These are phyloP conservation scores for Blumeria graminis DNA, from an alignment of 2,329 filamentous ascomycete genomes.

Conservation along the genomic window DNA sequence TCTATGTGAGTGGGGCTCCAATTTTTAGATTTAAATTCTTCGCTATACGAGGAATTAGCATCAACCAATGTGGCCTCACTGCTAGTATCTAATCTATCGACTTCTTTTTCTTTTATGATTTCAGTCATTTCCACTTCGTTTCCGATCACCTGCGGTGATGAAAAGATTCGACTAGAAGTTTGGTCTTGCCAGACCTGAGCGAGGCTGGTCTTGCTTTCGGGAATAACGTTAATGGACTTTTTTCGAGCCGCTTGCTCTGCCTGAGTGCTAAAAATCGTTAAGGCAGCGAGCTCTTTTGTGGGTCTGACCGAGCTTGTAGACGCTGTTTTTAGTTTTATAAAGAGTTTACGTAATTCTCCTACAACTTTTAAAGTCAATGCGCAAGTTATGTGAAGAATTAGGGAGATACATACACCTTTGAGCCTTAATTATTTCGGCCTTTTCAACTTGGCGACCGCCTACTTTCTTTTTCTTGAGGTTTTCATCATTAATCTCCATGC, in stretches of 20 bases:
- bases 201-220: neutral
- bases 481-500: conserved; percentile 40
- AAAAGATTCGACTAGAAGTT: conserved; percentile 2
- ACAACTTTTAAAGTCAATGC: conserved; percentile 29
- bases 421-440: conserved; percentile 31
- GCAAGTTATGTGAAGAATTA: conserved; percentile 3
- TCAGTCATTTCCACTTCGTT: conserved; percentile 15
- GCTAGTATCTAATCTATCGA: conserved; percentile 11
- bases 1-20: conserved; percentile 11
- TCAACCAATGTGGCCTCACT: conserved; percentile 20
- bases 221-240: conserved; percentile 19
- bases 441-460: conserved; percentile 43
- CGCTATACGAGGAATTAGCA: conserved; percentile 6
- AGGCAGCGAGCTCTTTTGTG: conserved; percentile 52
- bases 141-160: neutral
- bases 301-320: conserved; percentile 39
- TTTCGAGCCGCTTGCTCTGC: conserved; percentile 27
- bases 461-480: conserved; percentile 43
- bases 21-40: conserved; percentile 14
- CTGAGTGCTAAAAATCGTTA: conserved; percentile 42
- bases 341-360: conserved; percentile 46
- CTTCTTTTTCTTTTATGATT: conserved; percentile 8
- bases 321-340: conserved; percentile 43
- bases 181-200: neutral
- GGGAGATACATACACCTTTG: conserved; percentile 43